Evolutionary conservation across 805 yeast species (phyloP), one percentile per base, ranked within the genome.

Genomic region (Yarrowia sp.): DNA sequence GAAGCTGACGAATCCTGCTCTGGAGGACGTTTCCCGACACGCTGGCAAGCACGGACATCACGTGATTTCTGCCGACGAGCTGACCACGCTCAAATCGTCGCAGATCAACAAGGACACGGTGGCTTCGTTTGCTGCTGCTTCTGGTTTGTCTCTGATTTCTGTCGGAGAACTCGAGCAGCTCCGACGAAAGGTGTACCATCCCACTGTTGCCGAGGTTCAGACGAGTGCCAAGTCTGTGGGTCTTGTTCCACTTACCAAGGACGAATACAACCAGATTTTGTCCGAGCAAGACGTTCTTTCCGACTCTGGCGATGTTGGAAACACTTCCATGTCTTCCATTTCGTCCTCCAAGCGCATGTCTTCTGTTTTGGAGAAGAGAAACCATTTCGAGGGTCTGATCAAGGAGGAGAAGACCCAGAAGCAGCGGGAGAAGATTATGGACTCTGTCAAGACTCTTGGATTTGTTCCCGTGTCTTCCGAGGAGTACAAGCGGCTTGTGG

Each of bases 401-500:
- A 72, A 73, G 61, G 71, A 68, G 15, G 71, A 72, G 53, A 68
- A 63, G 61, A 53, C 70, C 3, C 68, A 70, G 14, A 52, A 69
- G 35, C 72, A 73, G 15, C 68, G 72, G 8, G 76, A 74, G 32
- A 73, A 75, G 55, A 71, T 78, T 32, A 74, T 71, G 32, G 77
- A 75, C 38, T 73, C 78, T 3, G 70, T 76, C 67, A 72, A 71
- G 32, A 71, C 75, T 2, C 72, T 78, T 11, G 81, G 81, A 5
- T 77, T 73, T 53, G 75, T 77, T 16, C 76, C 79, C 0, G 75
- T 79, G n/a, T 72, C 77, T 5, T 71, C 69, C n/a, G 80, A 77
- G 22, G 81, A 79, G 70, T 79, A 77, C 70, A 74, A 74, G 68
- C 72, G 75, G 16, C 72, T 79, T 22, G 67, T 76, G 10, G 75